These are phyloP conservation scores for Aspergillus cristatus DNA, from an alignment of 495 filamentous ascomycete species.

Conservation along the genomic window DNA sequence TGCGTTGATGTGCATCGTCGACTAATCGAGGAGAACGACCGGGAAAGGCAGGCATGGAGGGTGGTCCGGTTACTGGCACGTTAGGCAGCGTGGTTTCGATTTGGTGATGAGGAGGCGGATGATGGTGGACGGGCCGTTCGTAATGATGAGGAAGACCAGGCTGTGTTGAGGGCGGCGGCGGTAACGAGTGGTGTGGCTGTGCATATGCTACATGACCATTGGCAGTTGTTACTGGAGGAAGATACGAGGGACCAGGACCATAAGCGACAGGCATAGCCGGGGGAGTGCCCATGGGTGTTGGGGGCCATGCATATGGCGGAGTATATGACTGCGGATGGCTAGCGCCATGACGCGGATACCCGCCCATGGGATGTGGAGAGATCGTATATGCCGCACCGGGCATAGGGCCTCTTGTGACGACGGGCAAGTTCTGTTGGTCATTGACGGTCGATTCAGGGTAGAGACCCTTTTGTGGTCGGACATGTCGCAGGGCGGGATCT, in stretches of 20 bases:
- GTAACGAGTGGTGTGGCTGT: conserved; percentile 14
- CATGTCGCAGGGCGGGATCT: conserved; percentile 72
- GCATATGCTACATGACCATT: conserved; percentile 24
- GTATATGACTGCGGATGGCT: conserved; percentile 38
- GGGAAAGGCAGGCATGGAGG: conserved; percentile 15
- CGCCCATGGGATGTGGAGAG: conserved; percentile 41
- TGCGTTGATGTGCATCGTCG: conserved; percentile 19
- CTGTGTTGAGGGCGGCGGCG: conserved; percentile 10
- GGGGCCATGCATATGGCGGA: conserved; percentile 53
- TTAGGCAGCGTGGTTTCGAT: conserved; percentile 20
- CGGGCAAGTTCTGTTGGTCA: conserved; percentile 61
- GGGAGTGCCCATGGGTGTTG: conserved; percentile 46
- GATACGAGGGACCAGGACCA: conserved; percentile 19
- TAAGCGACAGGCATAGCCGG: conserved; percentile 31
- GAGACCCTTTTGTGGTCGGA: conserved; percentile 80
- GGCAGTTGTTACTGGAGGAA: conserved; percentile 25
- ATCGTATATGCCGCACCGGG: conserved; percentile 43
- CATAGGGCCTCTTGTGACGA: conserved; percentile 58
- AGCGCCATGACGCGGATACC: conserved; percentile 37
- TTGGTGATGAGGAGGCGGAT: too few relatives aligned
- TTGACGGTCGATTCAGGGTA: conserved; percentile 96
- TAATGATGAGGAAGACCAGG: conserved; percentile 19
- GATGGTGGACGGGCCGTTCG: conserved; percentile 27
- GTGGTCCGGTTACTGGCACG: conserved; percentile 14
- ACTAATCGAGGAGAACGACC: conserved; percentile 29